These are phyloP conservation scores for Chrysopogon serrulatus DNA, from an alignment of 176 grass and related monocot species.

Conservation along the genomic window DNA sequence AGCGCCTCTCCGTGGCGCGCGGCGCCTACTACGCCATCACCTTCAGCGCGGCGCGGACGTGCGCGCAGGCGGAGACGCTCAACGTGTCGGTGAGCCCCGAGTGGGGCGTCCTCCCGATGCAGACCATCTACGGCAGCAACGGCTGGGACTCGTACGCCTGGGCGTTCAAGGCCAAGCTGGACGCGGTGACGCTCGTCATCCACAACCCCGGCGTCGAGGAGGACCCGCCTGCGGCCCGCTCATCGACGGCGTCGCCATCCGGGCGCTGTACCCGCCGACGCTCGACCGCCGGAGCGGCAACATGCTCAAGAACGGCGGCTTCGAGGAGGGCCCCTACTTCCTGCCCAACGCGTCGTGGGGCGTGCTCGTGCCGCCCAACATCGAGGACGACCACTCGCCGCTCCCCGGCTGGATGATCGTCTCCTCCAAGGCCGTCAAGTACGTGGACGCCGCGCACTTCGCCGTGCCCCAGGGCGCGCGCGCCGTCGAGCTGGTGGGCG, in stretches of 20 bases:
- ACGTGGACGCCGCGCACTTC: conserved; percentile 86
- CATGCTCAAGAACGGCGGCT: conserved; percentile 88
- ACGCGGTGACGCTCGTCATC: conserved; percentile 50
- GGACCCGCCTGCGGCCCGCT: conserved; percentile 84
- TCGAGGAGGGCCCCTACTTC: conserved; percentile 89
- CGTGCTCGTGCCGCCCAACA: conserved; percentile 78
- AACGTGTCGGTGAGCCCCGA: conserved; percentile 91
- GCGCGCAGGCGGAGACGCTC: conserved; percentile 74
- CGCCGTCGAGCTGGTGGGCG: conserved; percentile 85
- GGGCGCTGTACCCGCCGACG: conserved; percentile 55
- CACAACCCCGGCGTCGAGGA: conserved; percentile 90
- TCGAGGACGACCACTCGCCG: conserved; percentile 94
- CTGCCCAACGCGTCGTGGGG: conserved; percentile 75
- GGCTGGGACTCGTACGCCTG: conserved; percentile 95
- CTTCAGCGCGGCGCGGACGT: conserved; percentile 89
- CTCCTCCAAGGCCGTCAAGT: conserved; percentile 90
- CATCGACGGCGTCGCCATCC: conserved; percentile 72
- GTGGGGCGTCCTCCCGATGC: conserved; percentile 68
- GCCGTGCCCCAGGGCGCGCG: conserved; percentile 64
- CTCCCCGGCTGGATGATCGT: conserved; percentile 81
- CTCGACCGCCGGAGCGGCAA: conserved; percentile 40
- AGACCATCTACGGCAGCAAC: conserved; percentile 88
- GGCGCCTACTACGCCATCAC: conserved; percentile 85
- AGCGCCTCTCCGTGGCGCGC: conserved; percentile 39
- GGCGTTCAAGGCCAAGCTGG: conserved; percentile 73